Evolutionary conservation across 1,284 basidiomycete genomes (phyloP).

Genomic region (Kwoniella shivajii): DNA sequence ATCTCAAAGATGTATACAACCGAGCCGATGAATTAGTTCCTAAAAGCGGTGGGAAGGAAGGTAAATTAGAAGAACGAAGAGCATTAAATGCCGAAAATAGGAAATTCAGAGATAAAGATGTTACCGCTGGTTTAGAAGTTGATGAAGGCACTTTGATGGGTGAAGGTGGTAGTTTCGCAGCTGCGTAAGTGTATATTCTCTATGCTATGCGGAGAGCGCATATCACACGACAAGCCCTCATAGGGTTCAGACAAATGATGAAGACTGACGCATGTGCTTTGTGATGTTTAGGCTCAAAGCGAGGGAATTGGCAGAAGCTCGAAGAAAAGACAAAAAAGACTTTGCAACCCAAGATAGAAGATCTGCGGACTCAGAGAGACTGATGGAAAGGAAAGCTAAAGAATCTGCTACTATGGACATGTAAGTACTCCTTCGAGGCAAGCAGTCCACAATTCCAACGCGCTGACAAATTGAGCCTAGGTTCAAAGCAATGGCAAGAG

Average conservation of each 20-base stretch:
- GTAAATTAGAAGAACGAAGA: slow-evolving; percentile 48
- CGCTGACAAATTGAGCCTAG: slow-evolving; percentile 19
- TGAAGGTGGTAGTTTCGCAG: slow-evolving; percentile 42
- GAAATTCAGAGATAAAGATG: slow-evolving; percentile 48
- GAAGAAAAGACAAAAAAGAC: slow-evolving; percentile 42
- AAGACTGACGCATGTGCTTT: too few species aligned
- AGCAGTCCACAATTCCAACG: neutral
- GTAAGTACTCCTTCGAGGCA: slow-evolving; percentile 36
- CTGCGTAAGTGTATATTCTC: slow-evolving; percentile 40
- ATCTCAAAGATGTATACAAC: slow-evolving; percentile 24
- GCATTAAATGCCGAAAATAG: slow-evolving; percentile 50
- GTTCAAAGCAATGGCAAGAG: slow-evolving; percentile 47
- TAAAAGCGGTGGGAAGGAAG: slow-evolving; percentile 44
- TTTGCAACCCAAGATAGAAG: slow-evolving; percentile 35
- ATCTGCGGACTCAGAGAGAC: slow-evolving; percentile 43
- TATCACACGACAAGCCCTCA: too few species aligned
- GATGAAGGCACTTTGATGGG: slow-evolving; percentile 52
- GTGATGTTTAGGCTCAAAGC: slow-evolving; percentile 45
- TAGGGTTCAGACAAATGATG: too few species aligned
- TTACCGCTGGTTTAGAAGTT: slow-evolving; percentile 45
- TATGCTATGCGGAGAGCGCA: neutral
- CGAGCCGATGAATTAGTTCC: slow-evolving; percentile 49
- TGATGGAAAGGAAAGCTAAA: slow-evolving; percentile 45
- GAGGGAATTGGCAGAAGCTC: slow-evolving; percentile 38
- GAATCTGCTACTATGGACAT: slow-evolving; percentile 53